Percentiles rank a stretch among this genome's conserved stretches.
Conservation (phyloP, 352 stramenopile genomes). For the Albugo laibachii region DNA sequence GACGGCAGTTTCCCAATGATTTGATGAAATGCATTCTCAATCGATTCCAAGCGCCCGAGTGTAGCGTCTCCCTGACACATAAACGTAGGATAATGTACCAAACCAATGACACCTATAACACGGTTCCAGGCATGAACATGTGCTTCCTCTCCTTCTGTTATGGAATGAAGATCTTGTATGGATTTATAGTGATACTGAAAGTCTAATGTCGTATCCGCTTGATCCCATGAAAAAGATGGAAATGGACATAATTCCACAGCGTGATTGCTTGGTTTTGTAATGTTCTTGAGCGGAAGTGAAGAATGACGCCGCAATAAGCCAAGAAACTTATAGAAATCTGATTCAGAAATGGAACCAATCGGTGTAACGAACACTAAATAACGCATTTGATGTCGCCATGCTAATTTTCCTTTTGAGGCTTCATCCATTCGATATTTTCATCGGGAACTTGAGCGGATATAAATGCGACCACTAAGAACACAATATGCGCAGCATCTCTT, state of each 20-base stretch:
- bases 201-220: constrained; percentile 17
- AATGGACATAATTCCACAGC: constrained; percentile 65
- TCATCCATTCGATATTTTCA: neutral
- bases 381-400: neutral
- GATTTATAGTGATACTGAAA: constrained; percentile 25
- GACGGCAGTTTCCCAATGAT: constrained; percentile 18
- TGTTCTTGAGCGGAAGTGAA: constrained; percentile 25
- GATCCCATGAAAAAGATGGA: constrained; percentile 44
- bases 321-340: neutral
- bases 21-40: constrained; percentile 38
- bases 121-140: constrained; percentile 29
- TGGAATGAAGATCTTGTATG: constrained; percentile 29
- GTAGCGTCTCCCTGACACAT: constrained; percentile 30
- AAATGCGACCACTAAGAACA: neutral
- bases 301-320: neutral
- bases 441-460: neutral
- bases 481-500: neutral
- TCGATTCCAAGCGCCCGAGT: constrained; percentile 40
- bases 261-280: constrained; percentile 61
- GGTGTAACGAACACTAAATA: neutral
- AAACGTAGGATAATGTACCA: constrained; percentile 63
- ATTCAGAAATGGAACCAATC: neutral
- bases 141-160: constrained; percentile 49
- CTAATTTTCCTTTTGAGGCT: neutral
- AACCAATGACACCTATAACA: constrained; percentile 49